Evolutionary conservation across 176 grass and related monocot species (phyloP), one percentile per base, ranked within the genome.

Genomic region (Alloteropsis semialata): DNA sequence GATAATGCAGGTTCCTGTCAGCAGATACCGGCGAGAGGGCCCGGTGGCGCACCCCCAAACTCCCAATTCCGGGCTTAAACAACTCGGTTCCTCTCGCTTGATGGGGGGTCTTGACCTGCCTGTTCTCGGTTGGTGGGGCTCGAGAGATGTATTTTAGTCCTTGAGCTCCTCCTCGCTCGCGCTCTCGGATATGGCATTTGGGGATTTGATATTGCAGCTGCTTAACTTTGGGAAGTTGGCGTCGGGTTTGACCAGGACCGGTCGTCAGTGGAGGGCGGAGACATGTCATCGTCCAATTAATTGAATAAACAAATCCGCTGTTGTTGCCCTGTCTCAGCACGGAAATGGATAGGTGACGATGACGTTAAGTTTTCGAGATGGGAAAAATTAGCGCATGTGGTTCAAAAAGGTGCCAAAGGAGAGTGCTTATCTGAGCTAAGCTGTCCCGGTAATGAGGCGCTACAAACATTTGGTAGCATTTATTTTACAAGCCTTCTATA

Each of bases 171-270:
- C 21, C 24, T 46, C 38, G 14, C 29, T 12, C 21, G 69, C 69
- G n/a, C 80, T 34, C 19, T 34, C 24, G 87, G 76, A 83, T 75
- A 71, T 80, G 75, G 41, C 19, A 22, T 27, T 79, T 55, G 32
- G 17, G 24, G n/a, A 21, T 25, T 27, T 65, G 5, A 51, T 74
- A 30, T 69, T 16, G 16, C 43, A 56, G 36, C 19, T 12, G 87
- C 69, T 50, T 60, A 84, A 57, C 69, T 85, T 81, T 63, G 69
- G 87, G 61, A 76, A 70, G 5, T 60, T 75, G 69, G 69, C 82
- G 44, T 85, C 82, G 1, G 1, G 50, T 85, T 89, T 76, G 82
- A 80, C 87, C 69, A 62, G 27, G 85, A 87, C 79, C 72, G 36
- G 64, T 21, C 1, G 74, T 39, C 18, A 25, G 67, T 58, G 80